Evolutionary conservation across 169 alveolate genomes (phyloP), one percentile per base, ranked within the genome.

Genomic region (Plasmodium gaboni): DNA sequence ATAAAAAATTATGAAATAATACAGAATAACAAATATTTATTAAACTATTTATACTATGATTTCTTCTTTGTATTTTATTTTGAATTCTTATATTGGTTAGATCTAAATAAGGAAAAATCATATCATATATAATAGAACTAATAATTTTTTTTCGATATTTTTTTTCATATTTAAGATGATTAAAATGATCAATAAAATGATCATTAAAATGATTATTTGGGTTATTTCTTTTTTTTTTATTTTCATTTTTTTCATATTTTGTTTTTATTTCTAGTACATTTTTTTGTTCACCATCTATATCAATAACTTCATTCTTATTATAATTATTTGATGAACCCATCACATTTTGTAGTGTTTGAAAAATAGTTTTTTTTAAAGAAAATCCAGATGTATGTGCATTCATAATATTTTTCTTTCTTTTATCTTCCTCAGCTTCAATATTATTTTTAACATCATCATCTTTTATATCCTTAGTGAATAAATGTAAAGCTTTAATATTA

Each of bases 21-120:
- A 83, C 68, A 1, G 80, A 83, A 68, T 53, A 83, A 61, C 91
- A 83, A 28, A 83, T 83, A 71, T 83, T 67, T 26, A 83, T 68
- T 48, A 83, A 83, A 63, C 91, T 44, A 68, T 83, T 83, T n/a
- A 83, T 83, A 28, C 65, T 38, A 46, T 83, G 85, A 24, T 68
- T 53, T 28, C 48, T 55, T 17, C 73, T 8, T 50, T 83, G 51
- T 19, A 68, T 83, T 68, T 42, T 67, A 17, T 83, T 83, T 63
- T 83, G 53, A 15, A 83, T 51, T 28, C 69, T 69, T 10, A 83
- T 68, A 61, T 83, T 42, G 2, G 53, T 83, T 67, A 83, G 17
- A 60, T 83, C 91, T 7, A 68, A n/a, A 38, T 83, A 83, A 6
- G 91, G 91, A 19, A 5, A 46, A 38, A 83, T 44, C 74, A 68